Evolutionary conservation across 176 grass and related monocot genomes (phyloP).

Genomic region (Cocos nucifera): DNA sequence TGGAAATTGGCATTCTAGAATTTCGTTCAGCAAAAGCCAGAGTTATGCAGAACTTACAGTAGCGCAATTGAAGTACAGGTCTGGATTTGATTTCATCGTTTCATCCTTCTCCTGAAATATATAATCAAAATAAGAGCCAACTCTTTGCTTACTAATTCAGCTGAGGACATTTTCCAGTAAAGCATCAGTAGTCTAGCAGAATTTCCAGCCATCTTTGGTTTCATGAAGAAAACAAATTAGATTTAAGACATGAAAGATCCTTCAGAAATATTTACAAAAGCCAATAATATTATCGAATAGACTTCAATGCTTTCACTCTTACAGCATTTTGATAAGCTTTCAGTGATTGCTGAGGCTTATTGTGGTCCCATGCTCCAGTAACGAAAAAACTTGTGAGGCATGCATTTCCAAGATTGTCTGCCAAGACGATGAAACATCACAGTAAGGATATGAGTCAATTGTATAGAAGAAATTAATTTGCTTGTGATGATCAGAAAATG

Average conservation of each 20-base stretch:
- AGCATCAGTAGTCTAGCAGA: too few relatives aligned
- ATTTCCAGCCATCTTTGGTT: too few relatives aligned
- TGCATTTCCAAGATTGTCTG: slow-evolving; percentile 98
- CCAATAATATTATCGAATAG: too few relatives aligned
- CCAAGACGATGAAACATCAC: background rate
- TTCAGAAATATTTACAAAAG: too few relatives aligned
- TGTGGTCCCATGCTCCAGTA: slow-evolving; percentile 69
- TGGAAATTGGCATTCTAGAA: background rate
- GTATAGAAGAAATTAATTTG: too few relatives aligned
- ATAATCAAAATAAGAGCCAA: slow-evolving; percentile 21
- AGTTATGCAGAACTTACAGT: slow-evolving; percentile 47
- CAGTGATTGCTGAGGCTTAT: slow-evolving; percentile 61
- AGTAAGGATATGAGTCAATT: slow-evolving; percentile 1
- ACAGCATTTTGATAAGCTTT: slow-evolving; percentile 99
- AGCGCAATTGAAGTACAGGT: slow-evolving; percentile 87
- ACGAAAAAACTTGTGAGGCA: slow-evolving; percentile 92
- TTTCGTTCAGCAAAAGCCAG: background rate
- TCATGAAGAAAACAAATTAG: too few relatives aligned
- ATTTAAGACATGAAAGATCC: too few relatives aligned
- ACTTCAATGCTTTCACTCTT: slow-evolving; percentile 19
- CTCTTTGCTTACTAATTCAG: too few relatives aligned
- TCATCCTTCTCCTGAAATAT: slow-evolving; percentile 76
- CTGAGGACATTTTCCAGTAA: too few relatives aligned
- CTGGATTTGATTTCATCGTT: slow-evolving; percentile 66
- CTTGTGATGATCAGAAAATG: too few relatives aligned